Evolutionary conservation across 1,284 basidiomycete species (phyloP), one percentile per base, ranked within the genome.

Genomic region (Phaffia rhodozyma): DNA sequence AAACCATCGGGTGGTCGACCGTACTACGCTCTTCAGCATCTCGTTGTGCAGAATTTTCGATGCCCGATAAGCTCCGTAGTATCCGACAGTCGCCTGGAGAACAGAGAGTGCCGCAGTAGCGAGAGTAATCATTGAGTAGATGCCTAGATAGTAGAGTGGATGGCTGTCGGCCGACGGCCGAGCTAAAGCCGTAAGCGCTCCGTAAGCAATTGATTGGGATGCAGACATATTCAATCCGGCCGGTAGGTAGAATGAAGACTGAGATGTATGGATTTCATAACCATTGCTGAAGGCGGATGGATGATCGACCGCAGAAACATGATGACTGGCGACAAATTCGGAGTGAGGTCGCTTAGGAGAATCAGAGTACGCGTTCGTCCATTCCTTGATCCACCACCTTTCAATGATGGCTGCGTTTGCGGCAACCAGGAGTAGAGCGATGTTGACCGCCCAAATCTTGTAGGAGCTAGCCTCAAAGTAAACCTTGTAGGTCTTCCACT

Each of bases 401-500:
- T 63, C 62, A 27, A 59, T 51, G 18, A 58, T 30, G 23, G 23
- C 38, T 52, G 59, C 59, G 52, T 58, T 63, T 52, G 58, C 56
- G n/a, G 56, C 55, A 27, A 58, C 32, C 21, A 63, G 32, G 49
- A 63, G 58, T 0, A 63, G 57, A 21, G 38, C 53, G 25, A 63
- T 13, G 21, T 43, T 57, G 50, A 63, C 9, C 20, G 47, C 66
- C 71, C 71, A 72, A 30, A 68, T 69, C 38, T 55, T 62, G 56
- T 69, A 73, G 13, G 68, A 70, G 6, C 77, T 76, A 0, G 78
- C 75, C 16, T 72, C 79, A 65, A 91, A 77, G 72, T 91, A 91
- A 18, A 82, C 84, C 67, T 84, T 83, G 72, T 91, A 91, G 54
- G 89, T 84, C 1, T 74, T 72, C 85, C 85, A 87, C 71, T 89